Conservation (phyloP, 176 grass and related monocot genomes). For the Puccinellia tenuiflora region DNA sequence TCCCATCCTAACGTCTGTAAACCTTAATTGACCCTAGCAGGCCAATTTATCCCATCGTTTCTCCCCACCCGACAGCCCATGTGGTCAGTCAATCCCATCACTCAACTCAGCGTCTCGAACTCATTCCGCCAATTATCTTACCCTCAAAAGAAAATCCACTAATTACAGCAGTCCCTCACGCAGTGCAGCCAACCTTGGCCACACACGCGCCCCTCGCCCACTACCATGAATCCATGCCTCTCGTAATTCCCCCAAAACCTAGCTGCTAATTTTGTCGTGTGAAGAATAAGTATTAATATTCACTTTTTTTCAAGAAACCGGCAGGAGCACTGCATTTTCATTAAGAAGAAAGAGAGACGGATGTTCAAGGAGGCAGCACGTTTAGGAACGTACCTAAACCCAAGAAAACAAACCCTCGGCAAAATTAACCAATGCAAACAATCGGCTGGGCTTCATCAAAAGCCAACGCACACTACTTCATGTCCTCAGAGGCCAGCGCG, state of each 20-base stretch:
- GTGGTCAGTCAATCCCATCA: neutral
- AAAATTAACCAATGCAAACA: neutral
- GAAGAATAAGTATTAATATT: too few species aligned
- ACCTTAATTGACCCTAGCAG: neutral
- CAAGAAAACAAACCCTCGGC: neutral
- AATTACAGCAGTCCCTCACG: neutral
- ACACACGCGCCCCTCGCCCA: neutral
- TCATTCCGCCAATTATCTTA: neutral
- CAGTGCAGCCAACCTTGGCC: neutral
- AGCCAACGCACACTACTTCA: neutral
- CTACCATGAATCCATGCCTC: neutral
- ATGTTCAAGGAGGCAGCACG: too few species aligned
- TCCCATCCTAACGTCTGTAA: neutral
- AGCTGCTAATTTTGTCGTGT: too few species aligned
- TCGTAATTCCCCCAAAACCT: too few species aligned
- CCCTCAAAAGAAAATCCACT: neutral
- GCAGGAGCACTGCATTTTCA: too few species aligned
- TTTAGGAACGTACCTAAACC: neutral
- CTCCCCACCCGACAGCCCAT: neutral
- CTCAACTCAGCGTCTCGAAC: neutral
- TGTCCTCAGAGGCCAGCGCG: neutral
- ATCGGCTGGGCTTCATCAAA: neutral
- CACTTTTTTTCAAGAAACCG: too few species aligned
- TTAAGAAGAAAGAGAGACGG: too few species aligned
- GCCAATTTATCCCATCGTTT: neutral